Evolutionary conservation across 2,329 filamentous ascomycete genomes (phyloP), one percentile per base, ranked within the genome.

Genomic region (Venturia effusa): DNA sequence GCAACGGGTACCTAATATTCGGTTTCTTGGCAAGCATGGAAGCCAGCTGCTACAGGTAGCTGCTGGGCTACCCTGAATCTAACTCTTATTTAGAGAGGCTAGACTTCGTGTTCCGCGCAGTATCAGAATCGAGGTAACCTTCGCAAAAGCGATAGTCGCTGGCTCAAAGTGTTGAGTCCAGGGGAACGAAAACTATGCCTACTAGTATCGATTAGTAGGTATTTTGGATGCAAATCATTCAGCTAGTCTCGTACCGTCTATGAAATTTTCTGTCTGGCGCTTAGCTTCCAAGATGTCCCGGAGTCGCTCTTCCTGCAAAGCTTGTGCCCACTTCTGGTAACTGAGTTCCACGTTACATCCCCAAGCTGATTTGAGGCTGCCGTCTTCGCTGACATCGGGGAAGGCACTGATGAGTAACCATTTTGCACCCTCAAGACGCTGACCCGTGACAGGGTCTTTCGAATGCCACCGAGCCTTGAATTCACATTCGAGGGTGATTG

Each of bases 401-500:
- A 62, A 62, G 24, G 61, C 61, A 22, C 41, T 51, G 11, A 45
- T 48, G 19, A 62, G 19, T 15, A 62, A 45, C 61, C 61, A 62
- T 40, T 37, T 32, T 15, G 34, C 37, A 13, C 59, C 76, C 4
- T 79, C 76, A n/a, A 80, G 77, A 1, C 68, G 66, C 30, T 78
- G 72, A 4, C 74, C 76, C n/a, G 73, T 4, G 75, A 66, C 61
- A 74, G 72, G 51, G 51, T 68, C 62, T 65, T 11, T 62, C 63
- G 64, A 66, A 64, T 40, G 64, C 66, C 32, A 65, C 61, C 48
- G 61, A 67, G 4, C 71, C 68, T 32, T 74, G 1, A 82, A 70
- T 62, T 77, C 76, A 4, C 80, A 69, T 66, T 80, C 79, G 6
- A 74, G 70, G 3, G 74, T 74, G 70, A 74, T 76, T 0, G 78